These are phyloP conservation scores for Chamaecrista fasciculata DNA, from an alignment of 306 rosid species.

Conservation along the genomic window DNA sequence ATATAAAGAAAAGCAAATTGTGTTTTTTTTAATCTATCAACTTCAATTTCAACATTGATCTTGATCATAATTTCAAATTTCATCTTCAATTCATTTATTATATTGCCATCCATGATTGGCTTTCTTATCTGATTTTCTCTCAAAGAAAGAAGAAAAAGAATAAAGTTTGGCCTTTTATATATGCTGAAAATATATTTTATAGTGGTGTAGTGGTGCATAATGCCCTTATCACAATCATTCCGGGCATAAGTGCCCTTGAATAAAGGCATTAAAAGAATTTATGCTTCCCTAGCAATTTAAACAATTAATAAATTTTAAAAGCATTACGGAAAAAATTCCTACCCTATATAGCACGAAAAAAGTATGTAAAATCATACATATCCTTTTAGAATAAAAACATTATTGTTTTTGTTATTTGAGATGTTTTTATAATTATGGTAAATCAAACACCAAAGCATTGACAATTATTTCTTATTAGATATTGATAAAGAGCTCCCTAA, in stretches of 20 bases:
- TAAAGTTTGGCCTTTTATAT: neutral
- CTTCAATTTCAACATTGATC: neutral
- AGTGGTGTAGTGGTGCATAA: neutral
- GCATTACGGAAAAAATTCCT: neutral
- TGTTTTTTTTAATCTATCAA: no score
- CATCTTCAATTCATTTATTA: neutral
- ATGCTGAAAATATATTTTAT: neutral
- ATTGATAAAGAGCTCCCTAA: neutral
- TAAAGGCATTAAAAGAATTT: neutral
- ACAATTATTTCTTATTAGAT: neutral
- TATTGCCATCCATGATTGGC: neutral
- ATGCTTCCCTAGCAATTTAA: neutral
- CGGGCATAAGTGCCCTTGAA: neutral
- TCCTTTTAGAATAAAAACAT: neutral
- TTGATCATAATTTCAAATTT: neutral
- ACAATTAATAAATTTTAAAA: neutral
- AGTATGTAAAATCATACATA: neutral
- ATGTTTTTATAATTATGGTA: neutral
- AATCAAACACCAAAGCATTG: neutral
- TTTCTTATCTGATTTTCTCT: neutral
- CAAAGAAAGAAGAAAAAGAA: neutral
- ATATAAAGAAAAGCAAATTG: no score
- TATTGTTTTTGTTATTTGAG: neutral
- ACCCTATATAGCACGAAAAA: neutral
- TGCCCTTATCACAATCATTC: neutral